Conservation (phyloP, 2,329 filamentous ascomycete species). For the Thelonectria olida region DNA sequence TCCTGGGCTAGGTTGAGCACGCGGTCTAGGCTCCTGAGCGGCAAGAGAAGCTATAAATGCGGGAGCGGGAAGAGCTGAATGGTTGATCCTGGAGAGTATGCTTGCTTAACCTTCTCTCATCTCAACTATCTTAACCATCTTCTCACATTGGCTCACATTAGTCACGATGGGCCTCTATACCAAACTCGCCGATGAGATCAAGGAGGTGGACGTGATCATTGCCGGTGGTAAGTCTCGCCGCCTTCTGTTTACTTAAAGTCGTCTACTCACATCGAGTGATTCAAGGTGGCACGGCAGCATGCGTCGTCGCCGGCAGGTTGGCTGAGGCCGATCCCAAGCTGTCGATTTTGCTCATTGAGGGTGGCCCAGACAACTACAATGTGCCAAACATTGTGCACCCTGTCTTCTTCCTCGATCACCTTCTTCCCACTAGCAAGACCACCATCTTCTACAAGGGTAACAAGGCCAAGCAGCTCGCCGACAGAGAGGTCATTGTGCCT, state of each 20-base stretch:
- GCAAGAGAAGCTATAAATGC: too few species aligned
- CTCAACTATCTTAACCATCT: too few species aligned
- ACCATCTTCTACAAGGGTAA: constrained; percentile 41
- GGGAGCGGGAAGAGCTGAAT: too few species aligned
- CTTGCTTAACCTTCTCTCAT: too few species aligned
- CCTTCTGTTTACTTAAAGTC: too few species aligned
- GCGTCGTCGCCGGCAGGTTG: constrained; percentile 43
- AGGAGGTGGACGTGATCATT: constrained; percentile 34
- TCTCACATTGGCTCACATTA: background rate
- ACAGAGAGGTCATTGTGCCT: constrained; percentile 37
- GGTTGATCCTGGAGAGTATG: too few species aligned
- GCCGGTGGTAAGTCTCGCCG: constrained; percentile 34
- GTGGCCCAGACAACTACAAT: constrained; percentile 41
- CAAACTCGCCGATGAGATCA: background rate
- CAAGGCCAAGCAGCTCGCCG: constrained; percentile 34
- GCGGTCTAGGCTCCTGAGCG: too few species aligned
- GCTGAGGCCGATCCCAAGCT: constrained; percentile 41
- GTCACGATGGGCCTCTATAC: constrained; percentile 36
- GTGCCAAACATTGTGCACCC: constrained; percentile 41
- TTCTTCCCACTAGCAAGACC: constrained; percentile 34
- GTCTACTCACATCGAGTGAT: background rate
- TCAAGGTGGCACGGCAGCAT: constrained; percentile 44
- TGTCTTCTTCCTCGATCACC: constrained; percentile 36
- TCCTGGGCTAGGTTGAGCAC: too few species aligned
- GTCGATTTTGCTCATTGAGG: constrained; percentile 44